Evolutionary conservation across 2,329 filamentous ascomycete species (phyloP).

Genomic region (Trichoderma arundinaceum): DNA sequence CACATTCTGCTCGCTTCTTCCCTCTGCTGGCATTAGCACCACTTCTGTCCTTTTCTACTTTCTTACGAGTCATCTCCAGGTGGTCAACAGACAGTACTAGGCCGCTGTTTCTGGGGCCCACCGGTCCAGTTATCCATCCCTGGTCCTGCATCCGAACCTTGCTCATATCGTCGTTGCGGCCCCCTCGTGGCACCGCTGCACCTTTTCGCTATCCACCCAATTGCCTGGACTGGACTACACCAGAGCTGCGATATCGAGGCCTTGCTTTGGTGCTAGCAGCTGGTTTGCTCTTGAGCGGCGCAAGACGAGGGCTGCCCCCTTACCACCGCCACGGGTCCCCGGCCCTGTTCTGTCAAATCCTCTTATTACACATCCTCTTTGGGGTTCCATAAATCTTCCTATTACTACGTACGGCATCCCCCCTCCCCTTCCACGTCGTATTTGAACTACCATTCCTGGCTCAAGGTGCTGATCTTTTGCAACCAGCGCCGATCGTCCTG

Average conservation of each 20-base stretch:
- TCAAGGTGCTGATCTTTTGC: slow-evolving; percentile 20
- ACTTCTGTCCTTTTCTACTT: neutral
- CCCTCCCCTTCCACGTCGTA: slow-evolving; percentile 19
- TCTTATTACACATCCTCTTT: slow-evolving; percentile 19
- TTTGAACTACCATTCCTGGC: slow-evolving; percentile 19
- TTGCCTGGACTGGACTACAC: neutral
- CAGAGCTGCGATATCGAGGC: slow-evolving; percentile 8
- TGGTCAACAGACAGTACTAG: neutral
- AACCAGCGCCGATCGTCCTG: slow-evolving; percentile 23
- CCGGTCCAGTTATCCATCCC: neutral
- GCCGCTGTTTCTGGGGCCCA: slow-evolving; percentile 6
- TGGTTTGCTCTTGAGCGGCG: neutral
- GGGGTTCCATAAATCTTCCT: slow-evolving; percentile 13
- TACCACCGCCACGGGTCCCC: slow-evolving; percentile 6
- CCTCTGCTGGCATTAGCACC: neutral
- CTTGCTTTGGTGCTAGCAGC: neutral
- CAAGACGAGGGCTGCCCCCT: neutral
- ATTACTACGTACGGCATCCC: slow-evolving; percentile 24
- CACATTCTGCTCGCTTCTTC: neutral
- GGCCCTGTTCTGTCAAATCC: neutral
- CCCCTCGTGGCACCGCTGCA: slow-evolving; percentile 25
- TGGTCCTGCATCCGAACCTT: slow-evolving; percentile 23
- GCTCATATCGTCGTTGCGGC: slow-evolving; percentile 7
- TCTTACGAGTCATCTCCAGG: slow-evolving; percentile 22
- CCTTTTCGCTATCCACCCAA: neutral